These are phyloP conservation scores for Ambrosiella cleistominuta DNA, from an alignment of 2,329 filamentous ascomycete genomes.

Conservation along the genomic window DNA sequence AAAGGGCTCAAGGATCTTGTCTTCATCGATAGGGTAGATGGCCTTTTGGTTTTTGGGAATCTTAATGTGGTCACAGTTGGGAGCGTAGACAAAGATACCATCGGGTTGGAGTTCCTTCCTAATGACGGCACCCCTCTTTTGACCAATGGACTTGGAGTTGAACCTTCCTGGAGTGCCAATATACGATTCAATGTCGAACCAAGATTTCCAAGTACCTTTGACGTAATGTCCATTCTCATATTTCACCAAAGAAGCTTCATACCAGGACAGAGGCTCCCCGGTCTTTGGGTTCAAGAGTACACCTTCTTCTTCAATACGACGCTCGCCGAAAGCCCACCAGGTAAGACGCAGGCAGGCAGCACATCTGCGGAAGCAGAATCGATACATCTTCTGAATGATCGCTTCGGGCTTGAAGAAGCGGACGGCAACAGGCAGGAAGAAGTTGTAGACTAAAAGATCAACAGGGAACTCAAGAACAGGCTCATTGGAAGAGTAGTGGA, in stretches of 20 bases:
- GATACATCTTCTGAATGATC: slow-evolving; percentile 68
- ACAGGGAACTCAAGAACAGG: slow-evolving; percentile 88
- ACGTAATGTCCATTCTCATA: neutral
- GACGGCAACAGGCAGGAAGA: slow-evolving; percentile 76
- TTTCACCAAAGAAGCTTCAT: slow-evolving; percentile 23
- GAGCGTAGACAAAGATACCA: slow-evolving; percentile 77
- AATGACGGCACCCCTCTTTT: neutral
- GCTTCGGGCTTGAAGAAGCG: slow-evolving; percentile 73
- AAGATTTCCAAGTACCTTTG: too few relatives aligned
- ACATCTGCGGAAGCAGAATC: slow-evolving; percentile 89
- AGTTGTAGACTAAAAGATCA: slow-evolving; percentile 91
- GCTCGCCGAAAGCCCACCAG: slow-evolving; percentile 83
- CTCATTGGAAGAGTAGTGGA: slow-evolving; percentile 85
- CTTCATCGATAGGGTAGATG: slow-evolving; percentile 54
- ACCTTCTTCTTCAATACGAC: slow-evolving; percentile 67
- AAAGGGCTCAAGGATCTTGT: neutral
- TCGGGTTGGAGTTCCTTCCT: slow-evolving; percentile 36
- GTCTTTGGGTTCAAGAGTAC: slow-evolving; percentile 26
- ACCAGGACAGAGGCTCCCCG: slow-evolving; percentile 25
- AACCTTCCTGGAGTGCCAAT: too few relatives aligned
- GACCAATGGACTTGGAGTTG: neutral
- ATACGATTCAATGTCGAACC: too few relatives aligned
- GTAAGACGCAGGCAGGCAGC: slow-evolving; percentile 65
- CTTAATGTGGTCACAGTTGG: slow-evolving; percentile 85
- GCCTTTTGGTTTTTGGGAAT: slow-evolving; percentile 71